Conservation (phyloP, 306 rosid species). For the Malus asiatica region DNA sequence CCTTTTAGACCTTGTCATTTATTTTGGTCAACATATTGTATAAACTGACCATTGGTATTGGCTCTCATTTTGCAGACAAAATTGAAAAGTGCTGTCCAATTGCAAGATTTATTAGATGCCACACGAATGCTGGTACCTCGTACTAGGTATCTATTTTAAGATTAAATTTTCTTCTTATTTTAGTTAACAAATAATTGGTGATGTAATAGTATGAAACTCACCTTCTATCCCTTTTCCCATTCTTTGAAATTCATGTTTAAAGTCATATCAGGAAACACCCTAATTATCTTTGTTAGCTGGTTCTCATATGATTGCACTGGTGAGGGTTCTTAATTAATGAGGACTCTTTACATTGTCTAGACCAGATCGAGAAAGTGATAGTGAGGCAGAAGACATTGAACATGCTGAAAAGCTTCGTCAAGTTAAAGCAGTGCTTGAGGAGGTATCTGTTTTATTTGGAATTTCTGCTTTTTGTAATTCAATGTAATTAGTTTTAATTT, state of each 20-base stretch:
- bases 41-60: constrained; percentile 16
- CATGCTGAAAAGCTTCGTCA: constrained; percentile 99
- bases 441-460: constrained; percentile 41
- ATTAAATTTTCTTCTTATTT: not conserved
- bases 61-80: constrained; percentile 60
- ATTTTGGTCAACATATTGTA: constrained; percentile 1
- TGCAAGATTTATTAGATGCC: constrained; percentile 96
- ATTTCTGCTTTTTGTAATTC: not conserved
- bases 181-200: not conserved
- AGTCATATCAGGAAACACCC: constrained; percentile 4
- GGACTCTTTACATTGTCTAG: constrained; percentile 38
- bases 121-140: constrained; percentile 94
- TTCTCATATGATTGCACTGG: constrained; percentile 6
- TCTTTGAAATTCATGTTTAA: not conserved
- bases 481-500: not conserved
- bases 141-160: constrained; percentile 40
- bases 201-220: not conserved
- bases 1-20: not conserved
- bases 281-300: not conserved
- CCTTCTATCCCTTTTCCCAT: constrained; percentile 1
- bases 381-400: constrained; percentile 91
- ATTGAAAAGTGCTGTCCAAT: constrained; percentile 91
- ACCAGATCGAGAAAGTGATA: constrained; percentile 79
- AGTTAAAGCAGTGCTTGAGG: constrained; percentile 99
- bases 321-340: constrained; percentile 13